Evolutionary conservation across 2,329 filamentous ascomycete genomes (phyloP), one percentile per base, ranked within the genome.

Genomic region (Ophiostoma quercus): DNA sequence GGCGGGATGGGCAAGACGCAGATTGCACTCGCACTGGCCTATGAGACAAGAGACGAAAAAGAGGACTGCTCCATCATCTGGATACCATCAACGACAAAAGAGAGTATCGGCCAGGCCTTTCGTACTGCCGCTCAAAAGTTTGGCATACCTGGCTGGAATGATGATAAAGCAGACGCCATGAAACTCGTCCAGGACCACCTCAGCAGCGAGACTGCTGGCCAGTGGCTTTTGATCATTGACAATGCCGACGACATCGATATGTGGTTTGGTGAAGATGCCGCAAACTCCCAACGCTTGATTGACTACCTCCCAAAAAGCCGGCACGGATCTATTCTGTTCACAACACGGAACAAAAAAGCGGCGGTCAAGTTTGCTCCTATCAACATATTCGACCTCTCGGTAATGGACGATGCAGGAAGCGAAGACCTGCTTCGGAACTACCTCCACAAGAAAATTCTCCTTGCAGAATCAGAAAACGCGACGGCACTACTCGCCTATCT

Each of bases 1-100:
- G 51, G 51, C n/a, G 51, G 51, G 51, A 25, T 57, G 7, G 51
- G 51, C 51, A 57, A 57, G n/a, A 57, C 51, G n/a, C 51, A 57
- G 51, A 22, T 57, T n/a, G 51, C 51, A 12, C n/a, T 57, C 11
- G 8, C 51, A 2, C 4, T 57, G 8, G 51, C 51, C 3, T 12
- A 57, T 9, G 12, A 57, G 16, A 57, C 51, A 57, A n/a, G 51
- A 25, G 51, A 57, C n/a, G 51, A 57, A 12, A 57, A 25, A 9
- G 51, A 57, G n/a, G 16, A 25, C n/a, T 57, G 51, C 51, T 57
- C 51, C 1, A 12, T 57, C 51, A 57, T 57, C 51, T 57, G 51
- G 51, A 57, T 57, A n/a, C n/a, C 51, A 7, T 14, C 51, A 57
- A 57, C 51, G 8, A 57, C n/a, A n/a, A 57, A 25, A 25, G 51